A percentile compares a stretch with the other conserved stretches of the same genome.
Conservation (phyloP, 768 basidiomycete species). For the Suillus placidus region DNA sequence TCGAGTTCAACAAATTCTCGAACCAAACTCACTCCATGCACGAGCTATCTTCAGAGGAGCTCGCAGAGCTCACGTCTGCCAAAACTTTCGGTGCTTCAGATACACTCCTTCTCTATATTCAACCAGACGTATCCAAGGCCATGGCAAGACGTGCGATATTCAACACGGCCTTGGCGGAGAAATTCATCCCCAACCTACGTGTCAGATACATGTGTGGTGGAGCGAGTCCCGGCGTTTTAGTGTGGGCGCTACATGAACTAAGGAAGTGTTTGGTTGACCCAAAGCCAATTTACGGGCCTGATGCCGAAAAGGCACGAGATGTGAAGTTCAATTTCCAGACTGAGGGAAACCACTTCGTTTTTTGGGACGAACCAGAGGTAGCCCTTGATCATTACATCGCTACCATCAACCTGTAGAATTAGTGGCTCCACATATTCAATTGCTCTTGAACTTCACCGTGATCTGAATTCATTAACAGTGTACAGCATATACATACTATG, state of each 20-base stretch:
- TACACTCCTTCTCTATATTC: neutral
- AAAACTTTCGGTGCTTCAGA: conserved; percentile 9
- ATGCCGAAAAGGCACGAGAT: neutral
- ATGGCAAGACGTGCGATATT: conserved; percentile 10
- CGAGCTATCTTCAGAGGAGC: conserved; percentile 5
- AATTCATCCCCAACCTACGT: conserved; percentile 7
- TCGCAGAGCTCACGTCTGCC: conserved; percentile 5
- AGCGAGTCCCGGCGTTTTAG: neutral
- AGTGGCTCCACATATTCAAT: neutral
- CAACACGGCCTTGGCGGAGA: conserved; percentile 7
- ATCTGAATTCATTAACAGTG: no score
- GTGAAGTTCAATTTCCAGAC: neutral
- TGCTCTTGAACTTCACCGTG: no score
- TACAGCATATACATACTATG: no score
- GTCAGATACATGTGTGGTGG: conserved; percentile 11
- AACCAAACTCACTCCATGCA: conserved; percentile 1
- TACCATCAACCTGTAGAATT: neutral
- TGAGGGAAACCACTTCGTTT: neutral
- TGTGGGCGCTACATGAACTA: conserved; percentile 3
- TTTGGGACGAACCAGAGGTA: neutral
- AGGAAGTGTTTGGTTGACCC: conserved; percentile 3
- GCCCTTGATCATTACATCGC: neutral
- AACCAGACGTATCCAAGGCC: neutral
- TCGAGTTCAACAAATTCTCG: conserved; percentile 8
- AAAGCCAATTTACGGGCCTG: neutral